Conservation (phyloP, 352 stramenopile species). For the Pythium phragmitis region DNA sequence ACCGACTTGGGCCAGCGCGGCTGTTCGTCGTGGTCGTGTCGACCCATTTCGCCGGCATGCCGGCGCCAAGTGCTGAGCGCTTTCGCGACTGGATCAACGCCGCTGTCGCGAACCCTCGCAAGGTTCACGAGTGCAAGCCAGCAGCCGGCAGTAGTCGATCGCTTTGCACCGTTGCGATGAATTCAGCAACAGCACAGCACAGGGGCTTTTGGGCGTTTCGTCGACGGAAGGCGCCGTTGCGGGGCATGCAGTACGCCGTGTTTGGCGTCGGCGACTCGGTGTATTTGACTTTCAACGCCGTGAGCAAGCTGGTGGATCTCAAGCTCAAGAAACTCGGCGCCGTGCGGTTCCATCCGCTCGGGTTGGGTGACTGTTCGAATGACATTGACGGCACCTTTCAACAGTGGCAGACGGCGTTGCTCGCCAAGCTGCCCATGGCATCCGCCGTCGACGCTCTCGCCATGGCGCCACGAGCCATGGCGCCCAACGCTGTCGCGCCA, state of each 20-base stretch:
- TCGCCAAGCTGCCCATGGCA: constrained; percentile 26
- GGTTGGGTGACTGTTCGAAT: constrained; percentile 91
- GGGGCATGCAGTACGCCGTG: constrained; percentile 84
- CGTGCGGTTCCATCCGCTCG: constrained; percentile 61
- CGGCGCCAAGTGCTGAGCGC: constrained; percentile 88
- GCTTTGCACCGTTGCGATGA: neutral
- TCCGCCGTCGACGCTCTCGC: neutral
- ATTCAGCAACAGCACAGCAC: neutral
- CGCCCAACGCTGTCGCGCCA: neutral
- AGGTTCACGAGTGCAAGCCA: neutral
- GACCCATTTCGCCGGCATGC: constrained; percentile 94
- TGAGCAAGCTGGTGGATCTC: constrained; percentile 89
- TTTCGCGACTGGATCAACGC: constrained; percentile 36
- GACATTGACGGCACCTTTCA: constrained; percentile 65
- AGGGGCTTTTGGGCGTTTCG: neutral
- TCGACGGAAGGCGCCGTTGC: neutral
- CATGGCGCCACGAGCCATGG: neutral
- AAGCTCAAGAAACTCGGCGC: constrained; percentile 82
- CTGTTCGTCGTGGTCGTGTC: constrained; percentile 91
- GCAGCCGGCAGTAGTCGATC: neutral
- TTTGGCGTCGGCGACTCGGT: constrained; percentile 96
- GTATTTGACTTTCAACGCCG: constrained; percentile 96
- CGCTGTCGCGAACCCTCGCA: neutral
- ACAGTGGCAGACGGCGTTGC: constrained; percentile 80
- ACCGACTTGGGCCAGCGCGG: constrained; percentile 25